Base-by-base conservation (phyloP, 306 rosid genomes). In the Potentilla sterilis region DNA sequence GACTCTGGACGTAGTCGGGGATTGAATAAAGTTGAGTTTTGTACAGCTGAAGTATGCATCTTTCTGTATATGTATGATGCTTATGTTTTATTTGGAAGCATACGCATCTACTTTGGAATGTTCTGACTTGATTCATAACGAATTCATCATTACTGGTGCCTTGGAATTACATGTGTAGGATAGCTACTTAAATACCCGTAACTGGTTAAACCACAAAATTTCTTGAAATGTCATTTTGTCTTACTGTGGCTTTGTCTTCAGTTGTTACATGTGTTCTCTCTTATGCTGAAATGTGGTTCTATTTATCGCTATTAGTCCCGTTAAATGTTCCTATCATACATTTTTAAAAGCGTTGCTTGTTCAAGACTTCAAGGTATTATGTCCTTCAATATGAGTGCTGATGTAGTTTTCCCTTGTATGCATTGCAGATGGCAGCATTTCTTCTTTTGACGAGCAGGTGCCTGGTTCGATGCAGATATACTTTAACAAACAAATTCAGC, bases 371-470 rank as follows among this genome's bases (percentile, higher is more conserved):
- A 28, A 28, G 28, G 34, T 59, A 7, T 54, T 38, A 6, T 40
- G 7, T 22, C 67, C 54, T 9, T 42, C 52, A 3, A 37, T 7
- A 4, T 18, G 28, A 10, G 43, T 73, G 14, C 49, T 42, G 43
- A 42, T 59, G 69, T 43, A 3, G 47, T 41, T 55, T 41, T 13
- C 5, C 5, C 28, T 2, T 15, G 68, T 55, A 44, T 74, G 9
- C 47, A 61, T 8, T 58, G 77, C 70, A 74, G 69, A 32, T 34
- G 35, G 35, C 46, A 43, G 58, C 35, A 73, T 58, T 59, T 55
- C 57, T 11, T 44, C 34, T 1, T 73, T 57, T 19, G 41, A 28
- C 42, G 0, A 66, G 59, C 74, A 66, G 78, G 74, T 57, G 5
- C 70, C 41, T 24, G 18, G 24, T 63, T 40, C 0, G n/a, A 13